Conservation (phyloP, 768 basidiomycete genomes). For the Tremella fuciformis region DNA sequence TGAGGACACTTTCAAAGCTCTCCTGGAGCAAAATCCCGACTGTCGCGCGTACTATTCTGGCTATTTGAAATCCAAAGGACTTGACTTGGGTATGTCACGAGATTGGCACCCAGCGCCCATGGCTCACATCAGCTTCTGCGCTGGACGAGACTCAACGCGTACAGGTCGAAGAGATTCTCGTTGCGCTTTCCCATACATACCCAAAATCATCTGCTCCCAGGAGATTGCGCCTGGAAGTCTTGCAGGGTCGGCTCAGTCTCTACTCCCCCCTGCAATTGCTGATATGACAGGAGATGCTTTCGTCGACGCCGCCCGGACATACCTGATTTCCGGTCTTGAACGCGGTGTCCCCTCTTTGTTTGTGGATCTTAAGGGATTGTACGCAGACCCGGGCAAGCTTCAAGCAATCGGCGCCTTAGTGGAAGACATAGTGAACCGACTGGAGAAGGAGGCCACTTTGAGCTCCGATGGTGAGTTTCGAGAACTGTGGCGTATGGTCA, state of each 20-base stretch:
- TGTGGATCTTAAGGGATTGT: conserved; percentile 83
- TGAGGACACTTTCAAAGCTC: conserved; percentile 70
- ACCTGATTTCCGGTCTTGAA: conserved; percentile 66
- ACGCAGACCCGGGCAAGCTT: conserved; percentile 65
- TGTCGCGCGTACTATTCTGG: conserved; percentile 74
- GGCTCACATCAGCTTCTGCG: conserved; percentile 11
- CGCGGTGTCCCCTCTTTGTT: conserved; percentile 93
- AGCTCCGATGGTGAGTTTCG: conserved; percentile 35
- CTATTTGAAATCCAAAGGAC: conserved; percentile 64
- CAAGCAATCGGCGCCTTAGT: conserved; percentile 69
- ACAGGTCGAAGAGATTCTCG: conserved; percentile 6
- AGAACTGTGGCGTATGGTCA: neutral
- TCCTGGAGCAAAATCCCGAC: conserved; percentile 84
- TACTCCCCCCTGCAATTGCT: neutral
- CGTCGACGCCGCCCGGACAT: conserved; percentile 62
- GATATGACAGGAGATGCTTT: conserved; percentile 64
- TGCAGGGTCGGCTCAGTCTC: conserved; percentile 55
- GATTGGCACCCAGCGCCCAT: neutral
- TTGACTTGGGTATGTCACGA: conserved; percentile 61
- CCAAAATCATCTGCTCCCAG: conserved; percentile 69
- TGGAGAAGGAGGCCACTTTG: conserved; percentile 35
- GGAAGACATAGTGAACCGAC: conserved; percentile 56
- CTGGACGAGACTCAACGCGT: conserved; percentile 53
- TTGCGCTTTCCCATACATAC: conserved; percentile 59
- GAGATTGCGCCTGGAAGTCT: conserved; percentile 69